phyloP scores from a whole-genome alignment of 305 asterid species.

The Striga hermonthica region DNA sequence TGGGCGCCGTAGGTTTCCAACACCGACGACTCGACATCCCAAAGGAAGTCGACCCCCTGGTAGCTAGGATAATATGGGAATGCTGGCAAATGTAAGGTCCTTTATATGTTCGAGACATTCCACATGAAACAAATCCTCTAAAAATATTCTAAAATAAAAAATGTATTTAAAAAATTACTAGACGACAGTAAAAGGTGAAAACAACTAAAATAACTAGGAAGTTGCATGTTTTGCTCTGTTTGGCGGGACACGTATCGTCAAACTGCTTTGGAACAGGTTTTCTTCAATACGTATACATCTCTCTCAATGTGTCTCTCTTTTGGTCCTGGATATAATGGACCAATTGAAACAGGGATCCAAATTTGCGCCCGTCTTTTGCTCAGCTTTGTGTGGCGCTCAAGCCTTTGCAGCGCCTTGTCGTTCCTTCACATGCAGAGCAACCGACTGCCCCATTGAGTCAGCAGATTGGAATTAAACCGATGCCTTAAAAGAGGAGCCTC shows the following conservation, averaged over 20 bases:
- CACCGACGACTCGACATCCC: slow-evolving; percentile 94
- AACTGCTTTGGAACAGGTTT: too few species aligned
- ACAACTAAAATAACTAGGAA: too few species aligned
- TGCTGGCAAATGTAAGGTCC: slow-evolving; percentile 88
- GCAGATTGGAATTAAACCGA: slow-evolving; percentile 59
- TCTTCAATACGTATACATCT: too few species aligned
- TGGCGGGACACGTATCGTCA: too few species aligned
- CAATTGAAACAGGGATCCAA: slow-evolving; percentile 67
- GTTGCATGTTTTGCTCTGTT: too few species aligned
- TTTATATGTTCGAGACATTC: too few species aligned
- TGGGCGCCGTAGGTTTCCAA: slow-evolving; percentile 99
- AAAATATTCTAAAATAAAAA: too few species aligned
- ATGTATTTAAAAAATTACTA: too few species aligned
- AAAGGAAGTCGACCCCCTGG: slow-evolving; percentile 90
- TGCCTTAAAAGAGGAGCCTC: slow-evolving; percentile 44
- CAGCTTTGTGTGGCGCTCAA: slow-evolving; percentile 83
- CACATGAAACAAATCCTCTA: too few species aligned
- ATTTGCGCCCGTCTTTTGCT: slow-evolving; percentile 90
- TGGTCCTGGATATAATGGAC: neutral
- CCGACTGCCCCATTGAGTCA: slow-evolving; percentile 47
- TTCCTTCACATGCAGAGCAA: slow-evolving; percentile 61
- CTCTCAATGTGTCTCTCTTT: neutral
- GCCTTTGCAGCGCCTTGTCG: slow-evolving; percentile 85
- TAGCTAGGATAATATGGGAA: slow-evolving; percentile 91
- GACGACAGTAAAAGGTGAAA: too few species aligned